Evolutionary conservation across 345 rosid species (phyloP).

Genomic region (Stellera chamaejasme): DNA sequence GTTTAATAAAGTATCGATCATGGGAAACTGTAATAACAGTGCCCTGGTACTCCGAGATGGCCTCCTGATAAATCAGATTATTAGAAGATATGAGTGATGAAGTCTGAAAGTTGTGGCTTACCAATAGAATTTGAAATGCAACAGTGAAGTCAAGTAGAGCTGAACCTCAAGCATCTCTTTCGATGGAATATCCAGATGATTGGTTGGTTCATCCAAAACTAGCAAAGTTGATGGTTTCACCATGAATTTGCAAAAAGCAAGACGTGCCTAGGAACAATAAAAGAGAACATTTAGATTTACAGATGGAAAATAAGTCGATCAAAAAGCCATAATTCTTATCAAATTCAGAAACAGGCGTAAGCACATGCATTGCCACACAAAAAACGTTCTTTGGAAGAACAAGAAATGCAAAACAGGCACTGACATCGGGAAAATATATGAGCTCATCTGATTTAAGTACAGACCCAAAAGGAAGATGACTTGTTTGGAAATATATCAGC

Average conservation of each 20-base stretch:
- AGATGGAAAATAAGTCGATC: neutral
- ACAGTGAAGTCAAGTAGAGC: neutral
- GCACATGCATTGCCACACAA: too few relatives aligned
- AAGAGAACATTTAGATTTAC: conserved; percentile 3
- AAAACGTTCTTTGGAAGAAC: too few relatives aligned
- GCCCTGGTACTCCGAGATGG: conserved; percentile 75
- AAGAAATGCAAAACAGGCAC: too few relatives aligned
- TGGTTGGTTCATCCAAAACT: conserved; percentile 89
- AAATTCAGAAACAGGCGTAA: too few relatives aligned
- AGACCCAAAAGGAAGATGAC: too few relatives aligned
- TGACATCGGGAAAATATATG: too few relatives aligned
- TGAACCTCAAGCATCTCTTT: conserved; percentile 98
- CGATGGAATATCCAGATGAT: conserved; percentile 94
- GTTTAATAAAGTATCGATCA: conserved; percentile 87
- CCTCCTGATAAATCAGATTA: conserved; percentile 51
- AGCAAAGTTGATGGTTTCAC: conserved; percentile 82
- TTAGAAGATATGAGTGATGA: neutral
- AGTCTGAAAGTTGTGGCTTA: neutral
- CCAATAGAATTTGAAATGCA: neutral
- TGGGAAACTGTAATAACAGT: conserved; percentile 86
- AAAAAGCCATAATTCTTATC: too few relatives aligned
- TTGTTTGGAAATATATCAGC: too few relatives aligned
- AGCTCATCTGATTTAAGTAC: too few relatives aligned
- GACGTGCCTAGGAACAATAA: conserved; percentile 58
- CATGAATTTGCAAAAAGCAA: conserved; percentile 97